Conservation (phyloP, 2,329 filamentous ascomycete species). For the Albophoma yamanashiensis region DNA sequence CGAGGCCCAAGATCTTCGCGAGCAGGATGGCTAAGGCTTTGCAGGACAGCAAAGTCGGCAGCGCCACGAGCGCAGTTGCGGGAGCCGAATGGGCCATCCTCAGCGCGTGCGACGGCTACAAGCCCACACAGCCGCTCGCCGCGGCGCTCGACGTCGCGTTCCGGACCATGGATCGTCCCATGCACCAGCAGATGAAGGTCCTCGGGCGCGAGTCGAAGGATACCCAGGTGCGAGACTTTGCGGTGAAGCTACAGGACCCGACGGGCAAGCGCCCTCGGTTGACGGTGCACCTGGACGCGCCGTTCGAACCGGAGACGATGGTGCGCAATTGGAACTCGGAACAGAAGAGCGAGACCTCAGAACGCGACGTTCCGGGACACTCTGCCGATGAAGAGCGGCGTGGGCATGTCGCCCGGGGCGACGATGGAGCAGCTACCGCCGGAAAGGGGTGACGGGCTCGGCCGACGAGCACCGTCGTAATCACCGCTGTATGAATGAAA, state of each 20-base stretch:
- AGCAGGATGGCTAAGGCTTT: slow-evolving; percentile 12
- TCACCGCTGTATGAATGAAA: background rate
- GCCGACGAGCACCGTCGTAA: background rate
- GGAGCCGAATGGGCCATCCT: slow-evolving; percentile 20
- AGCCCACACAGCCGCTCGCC: slow-evolving; percentile 15
- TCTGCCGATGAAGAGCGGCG: background rate
- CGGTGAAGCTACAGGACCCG: slow-evolving; percentile 3
- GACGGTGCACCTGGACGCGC: slow-evolving; percentile 4
- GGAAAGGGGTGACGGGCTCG: background rate
- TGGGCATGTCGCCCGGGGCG: background rate
- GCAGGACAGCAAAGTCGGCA: slow-evolving; percentile 6
- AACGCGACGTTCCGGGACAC: background rate
- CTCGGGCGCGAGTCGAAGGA: background rate
- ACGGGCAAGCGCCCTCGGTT: background rate
- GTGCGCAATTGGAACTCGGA: background rate
- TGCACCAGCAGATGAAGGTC: slow-evolving; percentile 11
- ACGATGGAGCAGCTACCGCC: background rate
- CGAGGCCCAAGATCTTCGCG: slow-evolving; percentile 17
- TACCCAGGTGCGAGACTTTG: background rate
- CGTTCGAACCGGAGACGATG: slow-evolving; percentile 5
- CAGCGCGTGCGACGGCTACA: slow-evolving; percentile 14
- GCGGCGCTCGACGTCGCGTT: slow-evolving; percentile 14
- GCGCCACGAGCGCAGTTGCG: slow-evolving; percentile 9
- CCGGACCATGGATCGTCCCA: slow-evolving; percentile 13
- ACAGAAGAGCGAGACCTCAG: background rate